Evolutionary conservation across 768 basidiomycete genomes (phyloP).

Genomic region (Boletus rubropictus): DNA sequence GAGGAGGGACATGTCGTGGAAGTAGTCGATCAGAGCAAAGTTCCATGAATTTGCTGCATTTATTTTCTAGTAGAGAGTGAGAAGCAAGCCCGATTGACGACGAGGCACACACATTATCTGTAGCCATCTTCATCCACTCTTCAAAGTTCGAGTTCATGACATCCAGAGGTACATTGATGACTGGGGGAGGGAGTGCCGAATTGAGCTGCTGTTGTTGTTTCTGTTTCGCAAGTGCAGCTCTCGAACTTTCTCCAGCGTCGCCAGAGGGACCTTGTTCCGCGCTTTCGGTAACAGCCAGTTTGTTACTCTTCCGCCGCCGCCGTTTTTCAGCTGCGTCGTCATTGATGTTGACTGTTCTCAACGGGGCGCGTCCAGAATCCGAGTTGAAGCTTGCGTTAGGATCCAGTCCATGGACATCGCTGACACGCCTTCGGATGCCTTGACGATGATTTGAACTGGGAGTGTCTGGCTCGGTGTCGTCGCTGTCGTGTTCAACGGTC

Average conservation of each 20-base stretch:
- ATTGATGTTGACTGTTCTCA: constrained; percentile 47
- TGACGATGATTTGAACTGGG: constrained; percentile 22
- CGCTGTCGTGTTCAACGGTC: constrained; percentile 22
- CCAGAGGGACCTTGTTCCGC: constrained; percentile 57
- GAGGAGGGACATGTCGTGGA: constrained; percentile 94
- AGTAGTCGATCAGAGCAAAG: constrained; percentile 97
- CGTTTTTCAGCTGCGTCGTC: constrained; percentile 88
- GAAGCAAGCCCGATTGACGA: background rate
- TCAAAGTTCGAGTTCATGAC: constrained; percentile 93
- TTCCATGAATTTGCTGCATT: constrained; percentile 97
- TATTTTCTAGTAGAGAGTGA: constrained; percentile 73
- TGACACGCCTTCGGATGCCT: constrained; percentile 36
- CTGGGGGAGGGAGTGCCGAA: constrained; percentile 52
- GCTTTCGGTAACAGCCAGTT: constrained; percentile 51
- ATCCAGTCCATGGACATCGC: constrained; percentile 44
- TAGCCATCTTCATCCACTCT: constrained; percentile 99
- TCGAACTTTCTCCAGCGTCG: constrained; percentile 35
- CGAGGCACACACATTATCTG: constrained; percentile 75
- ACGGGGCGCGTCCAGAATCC: constrained; percentile 38
- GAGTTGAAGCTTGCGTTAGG: constrained; percentile 32
- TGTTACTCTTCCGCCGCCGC: constrained; percentile 72
- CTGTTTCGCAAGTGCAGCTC: constrained; percentile 45
- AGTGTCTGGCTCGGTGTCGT: constrained; percentile 31
- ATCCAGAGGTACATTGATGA: constrained; percentile 62
- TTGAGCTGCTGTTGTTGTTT: constrained; percentile 56